Conservation (phyloP, 257 asterid species). For the Cruciata laevipes region DNA sequence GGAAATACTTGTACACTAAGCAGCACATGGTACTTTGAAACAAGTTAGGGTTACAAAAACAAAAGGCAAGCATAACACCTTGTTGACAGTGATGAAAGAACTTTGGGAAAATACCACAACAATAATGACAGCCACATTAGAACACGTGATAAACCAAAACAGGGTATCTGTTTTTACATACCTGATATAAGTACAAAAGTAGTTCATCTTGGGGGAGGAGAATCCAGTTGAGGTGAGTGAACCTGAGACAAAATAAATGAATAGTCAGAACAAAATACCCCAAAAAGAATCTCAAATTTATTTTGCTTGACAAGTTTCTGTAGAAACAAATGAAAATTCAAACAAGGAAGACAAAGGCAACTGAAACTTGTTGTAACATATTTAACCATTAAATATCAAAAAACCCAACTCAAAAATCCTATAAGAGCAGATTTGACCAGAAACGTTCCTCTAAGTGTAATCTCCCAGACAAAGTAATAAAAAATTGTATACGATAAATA, state of each 20-base stretch:
- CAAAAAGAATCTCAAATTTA: no score
- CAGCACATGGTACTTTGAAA: neutral
- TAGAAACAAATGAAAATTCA: neutral
- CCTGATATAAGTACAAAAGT: conserved; percentile 83
- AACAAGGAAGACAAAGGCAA: neutral
- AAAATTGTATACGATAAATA: conserved; percentile 12
- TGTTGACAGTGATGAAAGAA: neutral
- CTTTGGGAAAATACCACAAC: neutral
- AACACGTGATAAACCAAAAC: neutral
- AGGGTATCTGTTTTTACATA: conserved; percentile 21
- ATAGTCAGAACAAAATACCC: neutral
- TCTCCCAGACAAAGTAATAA: conserved; percentile 44
- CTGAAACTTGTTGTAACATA: neutral
- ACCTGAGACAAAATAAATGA: conserved; percentile 34
- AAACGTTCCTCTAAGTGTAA: conserved; percentile 80
- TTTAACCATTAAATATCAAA: neutral
- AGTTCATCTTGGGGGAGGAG: conserved; percentile 88
- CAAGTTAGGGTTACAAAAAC: neutral
- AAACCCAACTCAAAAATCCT: conserved; percentile 65
- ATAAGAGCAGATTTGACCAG: conserved; percentile 57
- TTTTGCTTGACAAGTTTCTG: no score
- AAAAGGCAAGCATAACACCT: neutral
- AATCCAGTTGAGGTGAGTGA: conserved; percentile 77
- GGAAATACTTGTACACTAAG: neutral
- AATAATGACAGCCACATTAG: no score